phyloP scores from a whole-genome alignment of 768 basidiomycete species.

The Boletus reticuloceps region DNA sequence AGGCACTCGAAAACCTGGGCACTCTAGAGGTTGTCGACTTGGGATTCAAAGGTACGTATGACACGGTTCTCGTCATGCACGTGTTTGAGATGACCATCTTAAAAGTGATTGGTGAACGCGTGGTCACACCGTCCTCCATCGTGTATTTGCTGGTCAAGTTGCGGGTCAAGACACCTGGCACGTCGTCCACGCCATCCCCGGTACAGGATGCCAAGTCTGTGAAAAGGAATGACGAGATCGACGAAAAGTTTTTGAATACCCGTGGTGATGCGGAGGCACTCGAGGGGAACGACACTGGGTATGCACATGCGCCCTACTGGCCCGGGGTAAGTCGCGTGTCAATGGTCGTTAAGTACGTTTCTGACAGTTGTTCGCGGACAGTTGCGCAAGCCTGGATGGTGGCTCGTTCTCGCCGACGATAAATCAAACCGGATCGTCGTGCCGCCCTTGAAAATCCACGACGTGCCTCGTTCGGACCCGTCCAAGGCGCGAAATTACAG shows the following conservation, averaged over 20 bases:
- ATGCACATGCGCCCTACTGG: constrained; percentile 93
- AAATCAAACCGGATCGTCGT: constrained; percentile 84
- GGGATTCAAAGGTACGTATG: constrained; percentile 72
- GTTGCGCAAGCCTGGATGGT: constrained; percentile 91
- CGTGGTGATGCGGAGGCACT: constrained; percentile 64
- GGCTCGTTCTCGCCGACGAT: constrained; percentile 86
- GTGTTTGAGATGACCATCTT: constrained; percentile 1
- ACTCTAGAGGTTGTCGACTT: constrained; percentile 77
- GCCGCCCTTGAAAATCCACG: constrained; percentile 77
- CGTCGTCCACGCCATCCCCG: constrained; percentile 27
- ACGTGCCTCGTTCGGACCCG: constrained; percentile 65
- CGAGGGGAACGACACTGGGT: constrained; percentile 45
- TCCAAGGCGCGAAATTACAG: constrained; percentile 60
- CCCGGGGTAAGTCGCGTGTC: constrained; percentile 59
- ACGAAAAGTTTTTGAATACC: constrained; percentile 66
- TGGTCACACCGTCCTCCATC: constrained; percentile 84
- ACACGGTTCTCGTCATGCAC: not conserved
- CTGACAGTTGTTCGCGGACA: constrained; percentile 25
- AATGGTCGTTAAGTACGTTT: not conserved
- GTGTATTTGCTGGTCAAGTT: constrained; percentile 85
- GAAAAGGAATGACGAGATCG: constrained; percentile 54
- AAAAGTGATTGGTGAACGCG: constrained; percentile 85
- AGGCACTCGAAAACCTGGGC: constrained; percentile 69
- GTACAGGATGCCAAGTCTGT: constrained; percentile 42
- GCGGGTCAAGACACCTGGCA: constrained; percentile 59